Base-by-base conservation (phyloP, 2,329 filamentous ascomycete species). In the Aureobasidium sp. region DNA sequence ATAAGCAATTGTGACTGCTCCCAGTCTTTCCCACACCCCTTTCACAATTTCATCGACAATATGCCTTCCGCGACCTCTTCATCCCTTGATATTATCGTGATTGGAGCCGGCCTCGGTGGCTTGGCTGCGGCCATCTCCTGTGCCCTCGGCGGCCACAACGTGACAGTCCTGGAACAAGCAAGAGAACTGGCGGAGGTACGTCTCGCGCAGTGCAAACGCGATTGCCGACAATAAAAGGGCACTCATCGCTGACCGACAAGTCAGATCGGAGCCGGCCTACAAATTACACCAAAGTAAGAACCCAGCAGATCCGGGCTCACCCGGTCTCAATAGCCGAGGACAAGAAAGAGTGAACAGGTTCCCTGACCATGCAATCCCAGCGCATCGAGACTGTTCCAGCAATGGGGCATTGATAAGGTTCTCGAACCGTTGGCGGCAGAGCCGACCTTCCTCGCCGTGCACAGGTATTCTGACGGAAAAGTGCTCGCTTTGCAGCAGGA, bases 261-360 rank as follows among this genome's bases (percentile, higher is more conserved):
- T 40, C 57, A 60, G 75, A 74, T 82, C 27, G 81, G 81, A 8
- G 80, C 79, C 15, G 80, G 81, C 1, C 73, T 83, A n/a, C 81
- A 83, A 64, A 72, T 82, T 4, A 81, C 79, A 0, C 79, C 81
- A 12, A 73, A 73, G 61, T 70, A 65, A 31, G 67, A 64, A 24
- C 9, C 9, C 66, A 66, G 62, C 22, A 31, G 42, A 44, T 45
- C 57, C 57, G 57, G 45, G 35, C 57, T 24, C 57, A 50, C 44
- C 33, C 57, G 57, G 12, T 39, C 62, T 70, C 48, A 70, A 52
- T 42, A 53, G 48, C 48, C 48, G 59, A 54, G 48, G 37, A 15
- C 15, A 17, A 15, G 7, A 44, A 24, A 19, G 33, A 19, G 19
- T 24, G 12, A 33, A 40, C 35, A 17, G 27, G 31, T 60, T 49